Evolutionary conservation across 495 filamentous ascomycete genomes (phyloP).

Genomic region (Delitschia confertaspora): DNA sequence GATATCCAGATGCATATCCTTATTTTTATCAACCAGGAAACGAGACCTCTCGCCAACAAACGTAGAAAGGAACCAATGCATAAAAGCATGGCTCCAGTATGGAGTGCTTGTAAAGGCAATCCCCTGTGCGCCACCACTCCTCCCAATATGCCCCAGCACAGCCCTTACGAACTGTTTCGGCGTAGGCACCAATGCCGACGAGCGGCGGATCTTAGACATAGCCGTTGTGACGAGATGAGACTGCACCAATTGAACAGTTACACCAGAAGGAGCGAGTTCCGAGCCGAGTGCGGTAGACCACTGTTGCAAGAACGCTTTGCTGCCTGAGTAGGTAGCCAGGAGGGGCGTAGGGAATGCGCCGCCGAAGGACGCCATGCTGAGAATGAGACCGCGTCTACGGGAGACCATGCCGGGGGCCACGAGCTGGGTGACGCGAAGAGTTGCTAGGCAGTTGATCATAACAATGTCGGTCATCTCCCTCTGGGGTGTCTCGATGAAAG

Average conservation of each 20-base stretch:
- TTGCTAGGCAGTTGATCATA: conserved; percentile 86
- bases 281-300: conserved; percentile 83
- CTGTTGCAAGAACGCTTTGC: conserved; percentile 95
- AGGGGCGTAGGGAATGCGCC: conserved; percentile 85
- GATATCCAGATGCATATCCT: conserved; percentile 75
- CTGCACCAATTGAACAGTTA: conserved; percentile 78
- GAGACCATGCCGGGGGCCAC: conserved; percentile 75
- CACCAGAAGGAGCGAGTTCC: conserved; percentile 68
- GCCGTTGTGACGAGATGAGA: conserved; percentile 87
- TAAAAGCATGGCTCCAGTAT: conserved; percentile 80
- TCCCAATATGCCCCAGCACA: conserved; percentile 71
- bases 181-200: conserved; percentile 67
- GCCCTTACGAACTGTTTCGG: conserved; percentile 74
- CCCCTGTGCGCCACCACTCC: conserved; percentile 61
- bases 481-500: conserved; percentile 69
- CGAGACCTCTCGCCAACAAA: conserved; percentile 58
- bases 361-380: conserved; percentile 96
- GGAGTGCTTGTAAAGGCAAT: conserved; percentile 79
- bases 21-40: conserved; percentile 57
- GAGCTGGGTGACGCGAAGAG: conserved; percentile 75
- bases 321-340: conserved; percentile 92
- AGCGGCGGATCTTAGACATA: conserved; percentile 86
- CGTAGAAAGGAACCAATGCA: conserved; percentile 75
- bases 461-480: conserved; percentile 82
- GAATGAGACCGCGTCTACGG: conserved; percentile 75